phyloP scores from a whole-genome alignment of 805 yeast genomes.

The Candida insectorum region DNA sequence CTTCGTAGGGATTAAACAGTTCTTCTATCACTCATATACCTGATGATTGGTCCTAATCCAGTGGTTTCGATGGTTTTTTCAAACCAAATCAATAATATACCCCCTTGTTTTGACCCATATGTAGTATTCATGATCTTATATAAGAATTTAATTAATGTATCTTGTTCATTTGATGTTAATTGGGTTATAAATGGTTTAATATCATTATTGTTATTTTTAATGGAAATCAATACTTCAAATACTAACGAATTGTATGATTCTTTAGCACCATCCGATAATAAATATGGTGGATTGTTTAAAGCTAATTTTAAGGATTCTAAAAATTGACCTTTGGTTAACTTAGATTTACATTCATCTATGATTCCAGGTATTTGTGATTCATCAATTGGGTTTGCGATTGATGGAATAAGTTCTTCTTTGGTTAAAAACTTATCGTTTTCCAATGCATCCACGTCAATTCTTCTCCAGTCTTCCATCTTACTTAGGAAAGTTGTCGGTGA shows the following conservation, averaged over 20 bases:
- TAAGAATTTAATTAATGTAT: conserved; percentile 74
- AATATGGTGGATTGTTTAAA: conserved; percentile 78
- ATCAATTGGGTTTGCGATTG: conserved; percentile 38
- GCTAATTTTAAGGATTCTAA: conserved; percentile 61
- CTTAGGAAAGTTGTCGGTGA: background rate
- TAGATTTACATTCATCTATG: conserved; percentile 56
- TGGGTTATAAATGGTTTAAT: conserved; percentile 57
- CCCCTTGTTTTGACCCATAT: conserved; percentile 83
- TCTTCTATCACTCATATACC: conserved; percentile 83
- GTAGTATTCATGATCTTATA: conserved; percentile 80
- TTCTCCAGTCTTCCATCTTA: conserved; percentile 78
- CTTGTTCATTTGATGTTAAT: conserved; percentile 64
- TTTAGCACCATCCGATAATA: conserved; percentile 61
- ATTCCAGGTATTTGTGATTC: conserved; percentile 51
- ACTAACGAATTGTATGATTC: conserved; percentile 44
- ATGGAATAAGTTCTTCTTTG: conserved; percentile 59
- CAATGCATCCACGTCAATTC: conserved; percentile 88
- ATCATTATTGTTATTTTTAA: conserved; percentile 62
- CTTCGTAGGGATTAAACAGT: too few relatives aligned
- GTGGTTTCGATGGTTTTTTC: conserved; percentile 81
- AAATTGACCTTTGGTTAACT: conserved; percentile 70
- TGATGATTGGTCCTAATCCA: conserved; percentile 86
- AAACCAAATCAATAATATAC: conserved; percentile 83
- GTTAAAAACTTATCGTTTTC: conserved; percentile 77
- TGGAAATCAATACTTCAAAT: conserved; percentile 59